Percentiles rank a stretch among this genome's conserved stretches.
These are phyloP conservation scores for Tolypocladium album DNA, from an alignment of 2,329 filamentous ascomycete genomes.

Conservation along the genomic window DNA sequence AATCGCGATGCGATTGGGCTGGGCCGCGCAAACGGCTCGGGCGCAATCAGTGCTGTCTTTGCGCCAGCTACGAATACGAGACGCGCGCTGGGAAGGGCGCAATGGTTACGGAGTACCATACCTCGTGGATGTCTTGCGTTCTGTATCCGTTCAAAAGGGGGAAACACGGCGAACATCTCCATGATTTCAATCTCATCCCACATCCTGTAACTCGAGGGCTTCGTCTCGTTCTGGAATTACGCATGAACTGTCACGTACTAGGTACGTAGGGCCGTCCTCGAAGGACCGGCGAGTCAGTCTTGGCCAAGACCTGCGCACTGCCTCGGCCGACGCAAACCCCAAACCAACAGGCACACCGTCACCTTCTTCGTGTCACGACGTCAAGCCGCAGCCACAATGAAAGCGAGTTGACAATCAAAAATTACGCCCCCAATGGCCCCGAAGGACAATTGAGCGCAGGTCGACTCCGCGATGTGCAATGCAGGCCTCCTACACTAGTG, in stretches of 20 bases:
- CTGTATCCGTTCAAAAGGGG: too few relatives aligned
- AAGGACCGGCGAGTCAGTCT: background rate
- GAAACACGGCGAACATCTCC: background rate
- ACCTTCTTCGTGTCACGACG: slow-evolving; percentile 32
- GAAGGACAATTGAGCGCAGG: slow-evolving; percentile 38
- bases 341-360: background rate
- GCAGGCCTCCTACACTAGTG: slow-evolving; percentile 34
- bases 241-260: background rate
- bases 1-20: background rate
- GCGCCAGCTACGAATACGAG: background rate
- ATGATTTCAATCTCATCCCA: background rate
- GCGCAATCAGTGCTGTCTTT: background rate
- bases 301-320: background rate
- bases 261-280: background rate
- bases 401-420: slow-evolving; percentile 33
- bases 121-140: too few relatives aligned
- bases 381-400: slow-evolving; percentile 30
- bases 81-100: background rate
- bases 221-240: background rate
- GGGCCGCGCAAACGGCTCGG: background rate
- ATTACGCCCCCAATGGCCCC: slow-evolving; percentile 39
- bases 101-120: background rate
- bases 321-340: background rate
- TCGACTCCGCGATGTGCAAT: slow-evolving; percentile 42
- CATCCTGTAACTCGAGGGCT: background rate